A percentile compares a stretch with the other conserved stretches of the same genome.
phyloP scores from a whole-genome alignment of 2,329 filamentous ascomycete species.

The Pezicula rhizophila region DNA sequence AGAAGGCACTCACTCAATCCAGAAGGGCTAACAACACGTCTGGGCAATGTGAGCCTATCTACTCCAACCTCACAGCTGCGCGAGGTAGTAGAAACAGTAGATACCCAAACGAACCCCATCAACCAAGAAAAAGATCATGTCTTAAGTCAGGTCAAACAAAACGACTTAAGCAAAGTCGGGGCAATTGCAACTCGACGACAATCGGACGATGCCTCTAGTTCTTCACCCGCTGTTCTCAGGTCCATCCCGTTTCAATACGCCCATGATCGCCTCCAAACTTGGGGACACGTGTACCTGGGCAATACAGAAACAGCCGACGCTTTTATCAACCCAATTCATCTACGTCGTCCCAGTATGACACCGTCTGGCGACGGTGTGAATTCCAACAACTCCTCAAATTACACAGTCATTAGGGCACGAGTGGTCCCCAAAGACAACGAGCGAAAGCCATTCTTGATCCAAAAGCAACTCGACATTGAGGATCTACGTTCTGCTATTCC shows the following conservation, averaged over 20 bases:
- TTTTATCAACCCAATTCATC: conserved; percentile 30
- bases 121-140: neutral
- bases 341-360: conserved; percentile 33
- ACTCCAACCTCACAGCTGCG: conserved; percentile 7
- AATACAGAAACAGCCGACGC: conserved; percentile 37
- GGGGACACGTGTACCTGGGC: conserved; percentile 36
- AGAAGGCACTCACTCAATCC: conserved; percentile 9
- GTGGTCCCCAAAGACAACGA: conserved; percentile 35
- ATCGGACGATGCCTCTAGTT: neutral
- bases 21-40: neutral
- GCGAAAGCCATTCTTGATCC: conserved; percentile 40
- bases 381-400: neutral
- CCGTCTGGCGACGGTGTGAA: conserved; percentile 3
- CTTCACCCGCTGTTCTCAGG: neutral
- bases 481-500: conserved; percentile 39
- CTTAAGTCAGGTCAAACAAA: neutral
- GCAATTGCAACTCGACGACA: neutral
- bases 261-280: conserved; percentile 33
- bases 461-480: conserved; percentile 44
- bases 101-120: neutral
- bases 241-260: conserved; percentile 20
- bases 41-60: neutral
- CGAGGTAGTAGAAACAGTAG: conserved; percentile 5
- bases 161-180: conserved; percentile 1
- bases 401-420: conserved; percentile 36